phyloP scores from a whole-genome alignment of 306 rosid species.

The Quercus suber region DNA sequence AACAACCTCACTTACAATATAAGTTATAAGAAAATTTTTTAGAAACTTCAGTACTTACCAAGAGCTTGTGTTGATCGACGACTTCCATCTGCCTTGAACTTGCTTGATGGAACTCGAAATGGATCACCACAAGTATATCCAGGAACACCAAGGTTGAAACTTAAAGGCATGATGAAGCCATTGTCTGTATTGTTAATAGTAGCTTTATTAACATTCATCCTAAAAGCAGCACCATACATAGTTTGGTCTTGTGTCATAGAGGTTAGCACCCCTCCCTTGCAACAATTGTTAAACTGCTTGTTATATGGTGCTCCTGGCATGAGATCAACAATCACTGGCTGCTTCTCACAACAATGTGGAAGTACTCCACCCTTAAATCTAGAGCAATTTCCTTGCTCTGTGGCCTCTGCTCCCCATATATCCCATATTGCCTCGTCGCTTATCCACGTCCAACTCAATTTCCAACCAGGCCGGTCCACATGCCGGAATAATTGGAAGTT shows the following conservation, averaged over 20 bases:
- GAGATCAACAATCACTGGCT: constrained; percentile 58
- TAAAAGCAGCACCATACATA: constrained; percentile 39
- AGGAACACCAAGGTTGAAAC: constrained; percentile 61
- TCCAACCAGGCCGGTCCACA: constrained; percentile 77
- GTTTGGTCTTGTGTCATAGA: constrained; percentile 57
- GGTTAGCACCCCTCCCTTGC: constrained; percentile 61
- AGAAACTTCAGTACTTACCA: constrained; percentile 29
- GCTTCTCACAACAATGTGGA: constrained; percentile 69
- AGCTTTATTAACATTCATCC: constrained; percentile 42
- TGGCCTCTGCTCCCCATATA: constrained; percentile 79
- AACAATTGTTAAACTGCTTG: constrained; percentile 55
- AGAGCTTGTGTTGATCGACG: constrained; percentile 60
- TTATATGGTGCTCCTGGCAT: constrained; percentile 58
- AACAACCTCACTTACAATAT: too few relatives aligned
- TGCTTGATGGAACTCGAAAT: constrained; percentile 46
- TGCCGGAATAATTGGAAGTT: constrained; percentile 68
- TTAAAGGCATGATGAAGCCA: constrained; percentile 28
- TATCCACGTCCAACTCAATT: constrained; percentile 62
- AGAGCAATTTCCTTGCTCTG: constrained; percentile 65
- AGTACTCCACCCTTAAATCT: constrained; percentile 36
- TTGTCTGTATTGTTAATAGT: neutral
- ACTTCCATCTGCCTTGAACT: constrained; percentile 36
- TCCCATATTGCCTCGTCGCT: constrained; percentile 68
- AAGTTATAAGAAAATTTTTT: too few relatives aligned
- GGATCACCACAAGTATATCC: constrained; percentile 66